Conservation (phyloP, 2,329 filamentous ascomycete genomes). For the Colletotrichum echinochloae region DNA sequence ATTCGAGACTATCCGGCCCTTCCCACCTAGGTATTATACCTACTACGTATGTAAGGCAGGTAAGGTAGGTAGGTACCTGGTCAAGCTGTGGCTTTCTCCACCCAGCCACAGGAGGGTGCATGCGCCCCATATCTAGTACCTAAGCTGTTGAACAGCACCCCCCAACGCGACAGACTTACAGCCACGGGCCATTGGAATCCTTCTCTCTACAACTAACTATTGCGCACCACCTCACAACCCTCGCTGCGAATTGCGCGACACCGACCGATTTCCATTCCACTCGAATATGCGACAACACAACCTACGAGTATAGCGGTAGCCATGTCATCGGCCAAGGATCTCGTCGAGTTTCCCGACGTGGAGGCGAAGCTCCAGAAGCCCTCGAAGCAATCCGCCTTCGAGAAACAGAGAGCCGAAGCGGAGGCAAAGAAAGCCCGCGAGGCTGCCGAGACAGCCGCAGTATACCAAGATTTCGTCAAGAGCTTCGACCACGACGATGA, state of each 20-base stretch:
- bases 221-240: background rate
- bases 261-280: no score
- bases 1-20: no score
- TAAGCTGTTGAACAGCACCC: background rate
- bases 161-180: background rate
- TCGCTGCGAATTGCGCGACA: background rate
- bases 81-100: background rate
- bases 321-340: conserved; percentile 63
- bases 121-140: background rate
- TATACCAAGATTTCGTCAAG: conserved; percentile 89
- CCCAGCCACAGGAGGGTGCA: background rate
- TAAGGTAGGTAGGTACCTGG: background rate
- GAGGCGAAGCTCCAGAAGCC: conserved; percentile 83
- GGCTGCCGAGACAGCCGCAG: conserved; percentile 87
- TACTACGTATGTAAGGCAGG: no score
- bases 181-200: background rate
- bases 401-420: conserved; percentile 88
- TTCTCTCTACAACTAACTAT: background rate
- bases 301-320: conserved; percentile 30
- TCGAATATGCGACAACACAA: conserved; percentile 23
- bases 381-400: conserved; percentile 87
- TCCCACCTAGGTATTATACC: no score
- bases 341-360: conserved; percentile 75
- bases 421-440: conserved; percentile 89
- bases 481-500: conserved; percentile 75